Percentiles rank a stretch among this genome's conserved stretches.
Evolutionary conservation across 208 protist species (phyloP).

Genomic region (Crithidia fasciculata): DNA sequence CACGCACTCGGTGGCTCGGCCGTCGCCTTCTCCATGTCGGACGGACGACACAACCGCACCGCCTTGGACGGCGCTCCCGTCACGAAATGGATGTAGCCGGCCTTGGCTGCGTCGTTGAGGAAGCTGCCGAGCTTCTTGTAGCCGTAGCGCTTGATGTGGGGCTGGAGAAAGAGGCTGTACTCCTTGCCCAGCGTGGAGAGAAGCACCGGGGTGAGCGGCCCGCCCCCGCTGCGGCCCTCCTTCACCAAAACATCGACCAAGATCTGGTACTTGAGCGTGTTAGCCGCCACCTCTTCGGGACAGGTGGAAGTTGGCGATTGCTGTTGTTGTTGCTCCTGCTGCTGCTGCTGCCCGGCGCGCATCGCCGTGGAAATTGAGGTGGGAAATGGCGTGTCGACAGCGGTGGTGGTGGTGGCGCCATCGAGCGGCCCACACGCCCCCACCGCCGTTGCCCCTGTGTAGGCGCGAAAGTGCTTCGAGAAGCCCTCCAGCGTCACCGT

Average conservation of each 20-base stretch:
- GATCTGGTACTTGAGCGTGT: constrained; percentile 32
- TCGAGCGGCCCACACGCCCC: not conserved
- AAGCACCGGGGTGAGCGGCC: constrained; percentile 58
- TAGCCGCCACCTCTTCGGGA: constrained; percentile 14
- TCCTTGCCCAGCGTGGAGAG: constrained; percentile 91
- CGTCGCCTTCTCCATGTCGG: constrained; percentile 60
- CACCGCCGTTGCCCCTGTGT: constrained; percentile 10
- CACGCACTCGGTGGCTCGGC: constrained; percentile 59
- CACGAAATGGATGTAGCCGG: constrained; percentile 74
- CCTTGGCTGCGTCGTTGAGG: constrained; percentile 73
- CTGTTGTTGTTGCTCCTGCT: not conserved
- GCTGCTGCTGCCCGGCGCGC: not conserved
- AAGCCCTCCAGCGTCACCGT: constrained; percentile 35
- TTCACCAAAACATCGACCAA: constrained; percentile 75
- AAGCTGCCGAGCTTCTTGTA: constrained; percentile 87
- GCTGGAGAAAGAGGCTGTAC: constrained; percentile 70
- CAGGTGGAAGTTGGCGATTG: not conserved
- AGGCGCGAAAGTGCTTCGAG: constrained; percentile 49
- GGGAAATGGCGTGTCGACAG: not conserved
- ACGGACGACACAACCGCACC: constrained; percentile 56
- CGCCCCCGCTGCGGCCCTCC: constrained; percentile 59
- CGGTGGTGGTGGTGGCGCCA: not conserved
- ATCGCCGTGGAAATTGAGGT: not conserved
- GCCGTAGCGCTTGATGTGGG: constrained; percentile 51
- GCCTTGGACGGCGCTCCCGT: constrained; percentile 73